Base-by-base conservation (phyloP, 2,329 filamentous ascomycete species). In the Diaporthe batatas region DNA sequence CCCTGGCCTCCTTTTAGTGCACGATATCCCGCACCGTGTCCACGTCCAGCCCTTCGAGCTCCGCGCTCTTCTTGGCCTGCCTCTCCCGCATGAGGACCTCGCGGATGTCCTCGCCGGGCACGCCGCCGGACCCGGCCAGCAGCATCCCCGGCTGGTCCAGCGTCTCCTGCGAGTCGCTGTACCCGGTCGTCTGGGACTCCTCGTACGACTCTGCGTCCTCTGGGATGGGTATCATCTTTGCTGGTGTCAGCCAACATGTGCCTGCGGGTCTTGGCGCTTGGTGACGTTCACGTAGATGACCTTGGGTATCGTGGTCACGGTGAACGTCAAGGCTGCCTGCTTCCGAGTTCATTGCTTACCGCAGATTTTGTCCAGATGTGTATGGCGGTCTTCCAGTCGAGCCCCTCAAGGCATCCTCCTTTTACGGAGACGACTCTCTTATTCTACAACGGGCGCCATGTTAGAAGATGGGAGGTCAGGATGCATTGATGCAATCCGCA, bases 221-320 rank as follows among this genome's bases (percentile, higher is more conserved):
- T 2, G 91, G 91, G 75, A 93, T 92, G 44, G 91, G 89, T 23
- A 93, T 86, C 85, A 93, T 91, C 76, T 91, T 91, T 51, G 18
- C n/a, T 18, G 12, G 16, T 34, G 29, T 65, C 8, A 51, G 7
- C 7, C 8, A 51, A 51, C 23, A 1, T 18, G 12, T 18, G 14
- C 11, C 39, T 12, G n/a, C n/a, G n/a, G n/a, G n/a, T 42, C 39
- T 12, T 42, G 39, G 39, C 2, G 32, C 12, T n/a, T 10, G 25
- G 16, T 44, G 23, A 8, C 23, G 3, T 29, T 21, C 12, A 32
- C 25, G n/a, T n/a, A n/a, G n/a, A 23, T 12, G 54, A 7, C 11
- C 14, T 21, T 21, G 16, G 16, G 16, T 44, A 2, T 21, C 42
- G 21, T 44, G 18, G 11, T 7, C 23, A 34, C 21, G 42, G n/a